A percentile compares a stretch with the other conserved stretches of the same genome.
These are phyloP conservation scores for Penicillium sp. DNA, from an alignment of 2,329 filamentous ascomycete species.

Conservation along the genomic window DNA sequence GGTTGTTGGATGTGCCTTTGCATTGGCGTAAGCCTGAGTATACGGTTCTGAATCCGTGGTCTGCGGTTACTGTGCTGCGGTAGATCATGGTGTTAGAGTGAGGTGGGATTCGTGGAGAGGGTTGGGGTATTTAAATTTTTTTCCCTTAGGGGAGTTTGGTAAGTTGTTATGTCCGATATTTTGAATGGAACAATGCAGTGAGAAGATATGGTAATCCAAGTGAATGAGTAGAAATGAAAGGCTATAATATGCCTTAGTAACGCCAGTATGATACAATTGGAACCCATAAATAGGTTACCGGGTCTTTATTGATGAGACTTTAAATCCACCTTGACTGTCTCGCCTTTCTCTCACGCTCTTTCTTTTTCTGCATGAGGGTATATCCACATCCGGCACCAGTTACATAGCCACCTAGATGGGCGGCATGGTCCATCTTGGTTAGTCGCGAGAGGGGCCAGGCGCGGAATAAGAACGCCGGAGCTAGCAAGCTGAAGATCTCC, in stretches of 20 bases:
- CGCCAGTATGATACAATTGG: slow-evolving; percentile 6
- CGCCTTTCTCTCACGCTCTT: slow-evolving; percentile 15
- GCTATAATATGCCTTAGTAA: neutral
- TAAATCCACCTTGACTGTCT: slow-evolving; percentile 18
- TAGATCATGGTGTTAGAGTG: neutral
- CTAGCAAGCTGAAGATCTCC: slow-evolving; percentile 36
- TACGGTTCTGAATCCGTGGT: neutral
- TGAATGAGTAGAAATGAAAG: neutral
- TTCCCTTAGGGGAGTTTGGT: neutral
- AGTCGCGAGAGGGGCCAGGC: slow-evolving; percentile 27
- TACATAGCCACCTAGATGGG: slow-evolving; percentile 45
- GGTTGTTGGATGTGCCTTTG: neutral
- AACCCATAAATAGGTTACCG: neutral
- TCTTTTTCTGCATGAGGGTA: slow-evolving; percentile 17
- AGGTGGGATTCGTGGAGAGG: neutral
- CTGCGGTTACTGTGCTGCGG: neutral
- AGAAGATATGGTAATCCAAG: neutral
- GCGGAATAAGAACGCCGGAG: slow-evolving; percentile 22
- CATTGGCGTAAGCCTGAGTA: neutral
- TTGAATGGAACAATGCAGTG: neutral
- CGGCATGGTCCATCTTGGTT: slow-evolving; percentile 40
- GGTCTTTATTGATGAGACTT: neutral
- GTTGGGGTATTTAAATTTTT: neutral
- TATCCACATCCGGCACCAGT: slow-evolving; percentile 32
- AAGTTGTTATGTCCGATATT: neutral